Evolutionary conservation across 2,329 filamentous ascomycete species (phyloP).

Genomic region (Trichoderma koningiopsis): DNA sequence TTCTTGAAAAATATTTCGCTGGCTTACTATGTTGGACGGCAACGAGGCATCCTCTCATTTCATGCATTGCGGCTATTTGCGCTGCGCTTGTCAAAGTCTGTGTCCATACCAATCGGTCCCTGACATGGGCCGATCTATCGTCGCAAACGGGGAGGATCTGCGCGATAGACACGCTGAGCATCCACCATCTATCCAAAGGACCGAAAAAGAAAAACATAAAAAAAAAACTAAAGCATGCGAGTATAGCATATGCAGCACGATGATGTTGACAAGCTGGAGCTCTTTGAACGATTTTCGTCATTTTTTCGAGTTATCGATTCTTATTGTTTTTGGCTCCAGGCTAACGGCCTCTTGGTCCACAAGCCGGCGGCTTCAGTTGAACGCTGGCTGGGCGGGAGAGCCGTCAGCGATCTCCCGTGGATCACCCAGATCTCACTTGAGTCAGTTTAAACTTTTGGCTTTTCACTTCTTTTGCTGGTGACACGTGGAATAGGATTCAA

Average conservation of each 20-base stretch:
- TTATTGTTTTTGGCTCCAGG: not conserved
- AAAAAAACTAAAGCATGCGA: not conserved
- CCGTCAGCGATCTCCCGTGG: conserved; percentile 17
- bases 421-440: conserved; percentile 13
- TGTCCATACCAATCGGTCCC: not conserved
- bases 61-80: not conserved
- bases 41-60: not conserved
- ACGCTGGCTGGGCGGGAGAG: conserved; percentile 18
- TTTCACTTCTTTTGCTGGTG: not conserved
- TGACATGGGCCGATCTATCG: not conserved
- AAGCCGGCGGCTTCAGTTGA: conserved; percentile 3
- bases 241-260: not conserved
- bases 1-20: not conserved
- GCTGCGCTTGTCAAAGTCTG: not conserved
- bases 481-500: not conserved
- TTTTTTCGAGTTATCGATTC: not conserved
- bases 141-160: conserved; percentile 6
- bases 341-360: conserved; percentile 1
- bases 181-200: not conserved
- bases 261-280: not conserved
- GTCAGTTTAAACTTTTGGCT: not conserved
- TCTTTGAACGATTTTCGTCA: not conserved
- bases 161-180: not conserved
- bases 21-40: not conserved
- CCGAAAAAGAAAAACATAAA: not conserved